Evolutionary conservation across 2,329 filamentous ascomycete genomes (phyloP), one percentile per base, ranked within the genome.

Genomic region (Acrodontium crateriforme): DNA sequence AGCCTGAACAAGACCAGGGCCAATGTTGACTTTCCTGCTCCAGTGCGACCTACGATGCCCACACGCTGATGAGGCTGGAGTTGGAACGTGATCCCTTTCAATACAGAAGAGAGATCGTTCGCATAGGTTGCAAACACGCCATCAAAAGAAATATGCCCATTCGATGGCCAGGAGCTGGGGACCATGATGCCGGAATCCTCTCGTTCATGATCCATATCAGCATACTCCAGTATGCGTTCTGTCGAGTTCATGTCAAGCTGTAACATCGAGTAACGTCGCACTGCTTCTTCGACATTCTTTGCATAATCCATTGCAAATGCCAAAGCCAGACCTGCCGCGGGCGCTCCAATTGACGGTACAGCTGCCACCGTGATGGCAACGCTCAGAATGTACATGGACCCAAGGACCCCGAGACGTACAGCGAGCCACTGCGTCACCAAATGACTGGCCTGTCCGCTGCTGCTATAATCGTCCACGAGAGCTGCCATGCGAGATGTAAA

Each of bases 231-330:
- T 47, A 94, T 76, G 44, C 85, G 79, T 55, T 94, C 85, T 27
- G 93, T 83, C 2, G 84, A 85, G 56, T 94, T 94, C 85, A 94
- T 93, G 55, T 92, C 92, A 53, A 93, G 84, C 56, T 94, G 84
- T 44, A 92, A 91, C 47, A 81, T 72, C 1, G 83, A 76, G 51
- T 93, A 93, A 9, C 92, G 65, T 22, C 85, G 74, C 16, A 93
- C 82, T 29, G 93, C 71, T 85, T 85, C 93, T 11, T 93, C 60
- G 5, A 94, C 77, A 39, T 89, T 92, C 50, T 93, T 84, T 0
- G 82, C 87, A 45, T 93, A 93, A 3, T 79, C 83, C 42, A 93
- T 80, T 8, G 85, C 84, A 45, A 93, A 94, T 30, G 81, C 89
- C 39, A 94, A 60, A 5, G 84, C 89, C 36, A 94, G 69, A 58